Evolutionary conservation across 148 eudicot species (phyloP).

Genomic region (Polygonum maritimum): DNA sequence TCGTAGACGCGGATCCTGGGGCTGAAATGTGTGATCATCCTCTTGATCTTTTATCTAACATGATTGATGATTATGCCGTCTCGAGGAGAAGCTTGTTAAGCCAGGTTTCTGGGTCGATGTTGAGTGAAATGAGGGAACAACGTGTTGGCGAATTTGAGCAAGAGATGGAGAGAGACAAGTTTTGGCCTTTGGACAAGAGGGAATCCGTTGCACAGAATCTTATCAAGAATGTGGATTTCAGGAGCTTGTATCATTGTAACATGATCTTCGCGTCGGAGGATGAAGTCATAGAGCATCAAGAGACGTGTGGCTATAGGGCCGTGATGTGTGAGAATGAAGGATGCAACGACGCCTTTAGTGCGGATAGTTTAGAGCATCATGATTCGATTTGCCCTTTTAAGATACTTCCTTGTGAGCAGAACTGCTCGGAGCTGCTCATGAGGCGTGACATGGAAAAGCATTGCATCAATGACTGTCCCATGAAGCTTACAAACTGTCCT

Average conservation of each 20-base stretch:
- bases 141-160: constrained; percentile 82
- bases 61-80: constrained; percentile 65
- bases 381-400: constrained; percentile 79
- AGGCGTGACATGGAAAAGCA: constrained; percentile 96
- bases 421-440: constrained; percentile 52
- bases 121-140: constrained; percentile 86
- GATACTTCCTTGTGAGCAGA: constrained; percentile 86
- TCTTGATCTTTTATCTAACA: constrained; percentile 52
- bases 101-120: constrained; percentile 73
- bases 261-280: constrained; percentile 50
- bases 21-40: constrained; percentile 50
- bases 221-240: constrained; percentile 72
- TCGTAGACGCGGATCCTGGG: constrained; percentile 47
- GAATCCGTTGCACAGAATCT: constrained; percentile 60
- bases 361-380: constrained; percentile 52
- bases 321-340: constrained; percentile 70
- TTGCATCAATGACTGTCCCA: constrained; percentile 82
- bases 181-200: constrained; percentile 82
- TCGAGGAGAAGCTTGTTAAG: constrained; percentile 65
- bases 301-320: constrained; percentile 59
- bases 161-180: constrained; percentile 80
- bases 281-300: constrained; percentile 51
- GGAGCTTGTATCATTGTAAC: constrained; percentile 54
- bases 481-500: constrained; percentile 86
- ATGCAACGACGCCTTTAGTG: constrained; percentile 60